phyloP scores from a whole-genome alignment of 2,329 filamentous ascomycete species.

The Nectriaceae sp. region DNA sequence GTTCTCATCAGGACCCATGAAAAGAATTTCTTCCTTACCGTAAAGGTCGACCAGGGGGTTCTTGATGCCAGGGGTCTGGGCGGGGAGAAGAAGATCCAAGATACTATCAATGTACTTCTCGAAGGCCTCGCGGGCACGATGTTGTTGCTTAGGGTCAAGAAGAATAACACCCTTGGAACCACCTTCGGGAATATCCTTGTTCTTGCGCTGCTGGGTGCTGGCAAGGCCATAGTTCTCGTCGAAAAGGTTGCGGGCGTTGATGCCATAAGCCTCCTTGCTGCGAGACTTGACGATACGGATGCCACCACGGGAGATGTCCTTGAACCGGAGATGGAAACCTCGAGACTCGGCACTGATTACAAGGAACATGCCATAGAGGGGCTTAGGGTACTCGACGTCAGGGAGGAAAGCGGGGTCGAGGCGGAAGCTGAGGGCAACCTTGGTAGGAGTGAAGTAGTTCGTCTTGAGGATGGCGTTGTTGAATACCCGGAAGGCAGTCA shows the following conservation, averaged over 20 bases:
- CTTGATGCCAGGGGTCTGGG: conserved; percentile 94
- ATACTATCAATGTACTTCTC: conserved; percentile 99
- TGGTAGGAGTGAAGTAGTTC: conserved; percentile 96
- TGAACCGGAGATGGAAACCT: conserved; percentile 96
- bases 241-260: conserved; percentile 95
- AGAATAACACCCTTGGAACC: conserved; percentile 98
- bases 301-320: conserved; percentile 93
- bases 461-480: conserved; percentile 94
- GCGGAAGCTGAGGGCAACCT: conserved; percentile 96
- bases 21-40: conserved; percentile 93
- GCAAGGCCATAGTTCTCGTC: conserved; percentile 99
- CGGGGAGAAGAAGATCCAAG: conserved; percentile 87
- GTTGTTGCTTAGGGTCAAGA: conserved; percentile 90
- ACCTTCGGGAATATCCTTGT: conserved; percentile 98
- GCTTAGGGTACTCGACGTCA: conserved; percentile 87
- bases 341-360: conserved; percentile 96
- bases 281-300: conserved; percentile 99
- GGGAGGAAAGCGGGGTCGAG: conserved; percentile 88
- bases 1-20: conserved; percentile 99
- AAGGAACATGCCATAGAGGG: conserved; percentile 96
- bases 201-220: conserved; percentile 98
- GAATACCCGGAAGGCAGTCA: conserved; percentile 95
- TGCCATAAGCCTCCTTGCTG: conserved; percentile 92
- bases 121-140: conserved; percentile 88
- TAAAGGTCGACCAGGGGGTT: conserved; percentile 96